Evolutionary conservation across 2,329 filamentous ascomycete genomes (phyloP), one percentile per base, ranked within the genome.

Genomic region (Penicillium expansum): DNA sequence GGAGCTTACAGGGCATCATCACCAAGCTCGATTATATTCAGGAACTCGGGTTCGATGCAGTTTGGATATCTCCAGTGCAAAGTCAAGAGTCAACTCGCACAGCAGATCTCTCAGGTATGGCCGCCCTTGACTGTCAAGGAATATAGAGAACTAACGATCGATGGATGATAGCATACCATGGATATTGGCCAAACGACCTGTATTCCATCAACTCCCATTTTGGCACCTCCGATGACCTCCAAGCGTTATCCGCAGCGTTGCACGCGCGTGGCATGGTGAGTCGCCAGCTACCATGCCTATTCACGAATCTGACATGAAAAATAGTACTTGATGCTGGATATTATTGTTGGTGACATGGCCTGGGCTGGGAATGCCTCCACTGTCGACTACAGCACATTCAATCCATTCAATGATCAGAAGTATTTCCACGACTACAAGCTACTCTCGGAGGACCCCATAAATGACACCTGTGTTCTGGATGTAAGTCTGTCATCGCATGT

Each of bases 201-300:
- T 81, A 81, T 64, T 66, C 72, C 14, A 68, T 89, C 60, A 88
- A 89, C 65, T 63, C 77, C 2, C 77, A 83, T 56, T 86, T 83
- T 60, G 86, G 86, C 20, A 83, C 82, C 0, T 77, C 77, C 3
- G 76, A 82, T 20, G 86, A 89, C 62, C 76, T 89, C 55, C 80
- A 80, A 62, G 77, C 76, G 9, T 76, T 89, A 14, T 77, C 85
- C 2, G 71, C 73, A 24, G 83, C 81, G 2, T 72, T 86, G 2
- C 85, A 87, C 65, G 70, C 72, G 18, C 76, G 82, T 4, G 77
- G 71, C 24, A 86, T 85, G 51, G 51, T 53, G 42, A 48, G 51
- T 48, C 18, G 24, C 18, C 33, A 0, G 18, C 24, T 33, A 18
- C 33, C 3, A 33, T 32, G 6, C 24, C 30, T 37, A 39, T 10